Conservation (phyloP, 306 rosid genomes). For the Fagus sylvatica region DNA sequence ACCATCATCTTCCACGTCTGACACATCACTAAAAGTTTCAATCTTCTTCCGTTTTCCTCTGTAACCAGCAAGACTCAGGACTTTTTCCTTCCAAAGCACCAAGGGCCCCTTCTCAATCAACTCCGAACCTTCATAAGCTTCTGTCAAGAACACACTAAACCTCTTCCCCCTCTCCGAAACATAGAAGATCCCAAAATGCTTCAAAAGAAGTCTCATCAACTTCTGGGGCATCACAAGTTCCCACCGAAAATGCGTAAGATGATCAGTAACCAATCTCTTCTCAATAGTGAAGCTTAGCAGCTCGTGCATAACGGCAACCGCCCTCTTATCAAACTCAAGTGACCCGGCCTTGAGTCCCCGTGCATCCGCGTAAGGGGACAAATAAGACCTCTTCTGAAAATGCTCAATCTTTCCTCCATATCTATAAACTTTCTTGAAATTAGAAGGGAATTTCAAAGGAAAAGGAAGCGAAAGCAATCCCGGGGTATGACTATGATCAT, state of each 20-base stretch:
- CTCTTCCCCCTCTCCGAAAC: constrained; percentile 97
- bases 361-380: constrained; percentile 91
- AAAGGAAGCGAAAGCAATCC: constrained; percentile 51
- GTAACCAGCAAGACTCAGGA: constrained; percentile 49
- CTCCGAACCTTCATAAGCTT: constrained; percentile 74
- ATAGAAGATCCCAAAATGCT: constrained; percentile 81
- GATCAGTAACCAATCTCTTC: constrained; percentile 88
- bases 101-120: constrained; percentile 75
- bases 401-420: constrained; percentile 60
- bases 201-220: constrained; percentile 84
- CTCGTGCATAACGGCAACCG: constrained; percentile 87
- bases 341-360: constrained; percentile 63
- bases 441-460: constrained; percentile 74
- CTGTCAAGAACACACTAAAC: constrained; percentile 73
- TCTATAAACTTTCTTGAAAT: constrained; percentile 52
- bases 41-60: constrained; percentile 73
- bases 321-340: constrained; percentile 83
- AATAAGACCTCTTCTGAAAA: constrained; percentile 70
- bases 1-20: constrained; percentile 54
- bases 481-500: constrained; percentile 32
- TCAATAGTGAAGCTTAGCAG: constrained; percentile 76
- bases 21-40: constrained; percentile 48
- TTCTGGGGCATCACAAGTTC: constrained; percentile 92
- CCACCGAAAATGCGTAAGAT: constrained; percentile 80
- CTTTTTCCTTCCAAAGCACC: constrained; percentile 74